Conservation (phyloP, 108 stramenopile species). For the Phaeodactylum tricornutum region DNA sequence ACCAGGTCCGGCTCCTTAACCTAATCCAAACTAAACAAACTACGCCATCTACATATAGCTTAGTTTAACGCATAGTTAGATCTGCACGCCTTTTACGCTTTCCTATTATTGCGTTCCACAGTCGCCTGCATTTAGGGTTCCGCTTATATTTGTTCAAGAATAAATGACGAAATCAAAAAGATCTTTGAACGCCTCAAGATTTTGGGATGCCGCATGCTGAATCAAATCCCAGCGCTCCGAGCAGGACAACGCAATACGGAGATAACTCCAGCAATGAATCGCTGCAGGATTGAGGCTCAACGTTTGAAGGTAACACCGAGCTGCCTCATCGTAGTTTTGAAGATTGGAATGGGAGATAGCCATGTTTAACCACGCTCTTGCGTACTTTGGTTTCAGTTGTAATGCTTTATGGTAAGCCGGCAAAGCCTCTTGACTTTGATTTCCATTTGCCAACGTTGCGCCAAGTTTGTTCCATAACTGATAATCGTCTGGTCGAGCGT, state of each 20-base stretch:
- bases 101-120: too few relatives aligned
- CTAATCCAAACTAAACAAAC: too few relatives aligned
- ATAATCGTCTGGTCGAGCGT: conserved; percentile 67
- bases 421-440: conserved; percentile 77
- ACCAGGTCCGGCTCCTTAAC: too few relatives aligned
- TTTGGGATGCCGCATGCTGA: conserved; percentile 59
- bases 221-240: conserved; percentile 87
- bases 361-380: conserved; percentile 94
- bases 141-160: too few relatives aligned
- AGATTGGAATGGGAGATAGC: conserved; percentile 90
- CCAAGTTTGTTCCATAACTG: conserved; percentile 90
- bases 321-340: conserved; percentile 77
- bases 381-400: conserved; percentile 84
- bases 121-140: too few relatives aligned
- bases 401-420: conserved; percentile 74
- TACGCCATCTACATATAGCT: too few relatives aligned
- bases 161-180: conserved; percentile 73
- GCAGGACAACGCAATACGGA: conserved; percentile 87
- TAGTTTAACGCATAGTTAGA: too few relatives aligned
- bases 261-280: conserved; percentile 90
- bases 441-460: conserved; percentile 92
- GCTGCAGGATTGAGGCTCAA: conserved; percentile 85
- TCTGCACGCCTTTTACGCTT: too few relatives aligned
- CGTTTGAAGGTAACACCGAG: conserved; percentile 87
- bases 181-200: conserved; percentile 62